Evolutionary conservation across 2,329 filamentous ascomycete genomes (phyloP).

Genomic region (Orbilia blumenaviensis): DNA sequence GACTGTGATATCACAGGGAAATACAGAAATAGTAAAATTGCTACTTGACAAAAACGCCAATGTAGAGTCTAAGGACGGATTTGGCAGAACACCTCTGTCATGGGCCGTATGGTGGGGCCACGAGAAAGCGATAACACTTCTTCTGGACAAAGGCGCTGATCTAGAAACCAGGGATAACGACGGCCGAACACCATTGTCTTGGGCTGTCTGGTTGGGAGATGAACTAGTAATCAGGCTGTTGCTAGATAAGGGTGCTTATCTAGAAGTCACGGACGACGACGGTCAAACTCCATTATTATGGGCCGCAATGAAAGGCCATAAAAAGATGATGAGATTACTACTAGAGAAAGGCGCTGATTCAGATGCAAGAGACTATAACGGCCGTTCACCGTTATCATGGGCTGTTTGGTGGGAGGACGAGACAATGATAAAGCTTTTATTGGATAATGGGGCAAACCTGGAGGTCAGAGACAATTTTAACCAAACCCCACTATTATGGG

Average conservation of each 20-base stretch:
- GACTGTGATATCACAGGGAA: neutral
- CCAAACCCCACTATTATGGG: neutral
- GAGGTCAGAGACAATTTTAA: neutral
- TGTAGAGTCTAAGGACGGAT: neutral
- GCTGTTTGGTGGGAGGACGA: neutral
- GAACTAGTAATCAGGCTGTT: neutral
- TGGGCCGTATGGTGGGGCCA: neutral
- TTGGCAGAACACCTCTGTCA: neutral
- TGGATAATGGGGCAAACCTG: neutral
- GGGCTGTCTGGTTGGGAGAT: neutral
- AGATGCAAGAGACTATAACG: slow-evolving; percentile 22
- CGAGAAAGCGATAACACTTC: neutral
- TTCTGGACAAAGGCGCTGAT: neutral
- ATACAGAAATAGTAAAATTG: neutral
- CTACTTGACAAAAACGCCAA: neutral
- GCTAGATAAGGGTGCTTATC: slow-evolving; percentile 20
- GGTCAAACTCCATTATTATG: neutral
- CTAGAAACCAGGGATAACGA: neutral
- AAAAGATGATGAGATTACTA: neutral
- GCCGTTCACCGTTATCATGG: slow-evolving; percentile 25
- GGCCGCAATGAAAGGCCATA: neutral
- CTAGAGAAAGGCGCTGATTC: slow-evolving; percentile 35
- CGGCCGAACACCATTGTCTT: neutral
- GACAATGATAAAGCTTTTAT: neutral
- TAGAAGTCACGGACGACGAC: neutral